Conservation (phyloP, 139 green algal genomes). For the Spirogloea muscicola region DNA sequence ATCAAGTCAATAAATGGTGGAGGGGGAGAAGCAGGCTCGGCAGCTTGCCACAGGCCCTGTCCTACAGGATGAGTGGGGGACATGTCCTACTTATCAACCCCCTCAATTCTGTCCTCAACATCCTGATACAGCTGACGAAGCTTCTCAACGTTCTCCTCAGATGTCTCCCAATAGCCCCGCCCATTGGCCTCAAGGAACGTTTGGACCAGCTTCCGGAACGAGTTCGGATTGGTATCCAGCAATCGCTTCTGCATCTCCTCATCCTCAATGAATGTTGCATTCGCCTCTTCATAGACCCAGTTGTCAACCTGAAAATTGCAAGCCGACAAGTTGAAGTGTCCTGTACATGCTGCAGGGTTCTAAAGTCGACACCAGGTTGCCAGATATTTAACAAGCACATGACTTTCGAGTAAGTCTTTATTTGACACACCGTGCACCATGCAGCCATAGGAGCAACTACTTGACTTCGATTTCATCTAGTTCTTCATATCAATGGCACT, state of each 20-base stretch:
- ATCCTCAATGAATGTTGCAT: slow-evolving; percentile 95
- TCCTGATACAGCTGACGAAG: slow-evolving; percentile 85
- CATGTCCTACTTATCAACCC: slow-evolving; percentile 86
- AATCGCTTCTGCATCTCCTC: slow-evolving; percentile 88
- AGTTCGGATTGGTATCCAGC: slow-evolving; percentile 97
- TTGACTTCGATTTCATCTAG: too few relatives aligned
- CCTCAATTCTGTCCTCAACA: slow-evolving; percentile 98
- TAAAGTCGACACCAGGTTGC: too few relatives aligned
- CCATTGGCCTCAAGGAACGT: slow-evolving; percentile 99
- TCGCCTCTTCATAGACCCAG: slow-evolving; percentile 99
- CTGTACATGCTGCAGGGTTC: too few relatives aligned
- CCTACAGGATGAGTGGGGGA: too few relatives aligned
- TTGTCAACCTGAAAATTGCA: slow-evolving; percentile 88
- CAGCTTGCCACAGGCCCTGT: too few relatives aligned
- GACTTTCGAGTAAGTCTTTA: too few relatives aligned
- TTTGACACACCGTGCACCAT: too few relatives aligned
- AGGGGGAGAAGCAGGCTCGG: neutral
- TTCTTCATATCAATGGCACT: too few relatives aligned
- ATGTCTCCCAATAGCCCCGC: slow-evolving; percentile 92
- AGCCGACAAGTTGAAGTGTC: too few relatives aligned
- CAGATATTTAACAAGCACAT: too few relatives aligned
- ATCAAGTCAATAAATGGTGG: too few relatives aligned
- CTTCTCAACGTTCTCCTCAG: slow-evolving; percentile 87
- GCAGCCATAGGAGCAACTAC: too few relatives aligned
- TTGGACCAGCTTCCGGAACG: slow-evolving; percentile 85